These are phyloP conservation scores for Acmispon strigosus DNA, from an alignment of 306 rosid species.

Conservation along the genomic window DNA sequence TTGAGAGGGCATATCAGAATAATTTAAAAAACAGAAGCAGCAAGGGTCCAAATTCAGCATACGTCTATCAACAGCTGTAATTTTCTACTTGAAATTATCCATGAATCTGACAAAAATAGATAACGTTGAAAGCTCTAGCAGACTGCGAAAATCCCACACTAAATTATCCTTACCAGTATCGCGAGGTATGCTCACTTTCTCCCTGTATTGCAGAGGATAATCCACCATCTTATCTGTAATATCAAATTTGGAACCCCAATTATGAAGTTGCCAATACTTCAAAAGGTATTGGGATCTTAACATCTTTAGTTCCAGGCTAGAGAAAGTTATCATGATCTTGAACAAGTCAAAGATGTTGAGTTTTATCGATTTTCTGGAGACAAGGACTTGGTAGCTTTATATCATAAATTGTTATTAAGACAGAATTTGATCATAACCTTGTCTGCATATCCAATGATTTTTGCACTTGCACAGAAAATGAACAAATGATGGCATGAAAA, in stretches of 20 bases:
- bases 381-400: neutral
- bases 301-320: neutral
- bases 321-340: neutral
- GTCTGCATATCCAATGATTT: neutral
- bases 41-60: neutral
- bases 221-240: conserved; percentile 70
- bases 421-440: neutral
- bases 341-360: neutral
- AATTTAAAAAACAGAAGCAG: neutral
- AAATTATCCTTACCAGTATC: conserved; percentile 52
- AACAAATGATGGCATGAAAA: neutral
- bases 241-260: conserved; percentile 16
- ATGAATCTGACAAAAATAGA: neutral
- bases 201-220: conserved; percentile 56
- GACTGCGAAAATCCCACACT: conserved; percentile 15
- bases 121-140: neutral
- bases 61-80: neutral
- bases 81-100: neutral
- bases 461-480: neutral
- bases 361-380: neutral
- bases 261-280: neutral
- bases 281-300: neutral
- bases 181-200: conserved; percentile 50
- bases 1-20: neutral
- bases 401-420: neutral